These are phyloP conservation scores for Capronia americana DNA, from an alignment of 2,329 filamentous ascomycete species.

Conservation along the genomic window DNA sequence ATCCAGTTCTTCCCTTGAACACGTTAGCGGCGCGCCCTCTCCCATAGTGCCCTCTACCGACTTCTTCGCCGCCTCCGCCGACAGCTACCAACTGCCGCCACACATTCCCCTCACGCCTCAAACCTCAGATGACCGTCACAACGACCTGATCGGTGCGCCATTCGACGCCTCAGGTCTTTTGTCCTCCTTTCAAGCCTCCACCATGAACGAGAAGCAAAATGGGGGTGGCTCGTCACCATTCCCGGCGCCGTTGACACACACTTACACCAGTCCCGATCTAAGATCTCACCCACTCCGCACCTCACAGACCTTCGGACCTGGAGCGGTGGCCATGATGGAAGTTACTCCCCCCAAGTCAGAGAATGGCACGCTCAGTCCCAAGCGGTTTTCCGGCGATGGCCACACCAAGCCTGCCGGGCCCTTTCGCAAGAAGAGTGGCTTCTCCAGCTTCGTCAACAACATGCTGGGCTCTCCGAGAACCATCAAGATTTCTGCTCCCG, in stretches of 20 bases:
- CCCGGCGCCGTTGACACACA: slow-evolving; percentile 53
- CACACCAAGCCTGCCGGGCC: slow-evolving; percentile 53
- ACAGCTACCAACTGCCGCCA: slow-evolving; percentile 47
- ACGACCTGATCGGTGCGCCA: slow-evolving; percentile 53
- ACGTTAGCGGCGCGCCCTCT: slow-evolving; percentile 50
- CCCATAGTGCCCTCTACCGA: slow-evolving; percentile 46
- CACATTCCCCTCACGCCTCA: slow-evolving; percentile 43
- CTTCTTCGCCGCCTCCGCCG: slow-evolving; percentile 44
- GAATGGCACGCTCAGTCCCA: slow-evolving; percentile 68
- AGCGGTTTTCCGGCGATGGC: slow-evolving; percentile 52
- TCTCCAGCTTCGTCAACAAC: slow-evolving; percentile 86
- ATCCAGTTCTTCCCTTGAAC: slow-evolving; percentile 56
- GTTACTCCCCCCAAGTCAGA: slow-evolving; percentile 53
- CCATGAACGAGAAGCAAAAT: slow-evolving; percentile 33
- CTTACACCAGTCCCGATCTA: slow-evolving; percentile 62
- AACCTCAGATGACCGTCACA: slow-evolving; percentile 41
- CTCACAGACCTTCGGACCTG: slow-evolving; percentile 59
- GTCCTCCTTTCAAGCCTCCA: slow-evolving; percentile 35
- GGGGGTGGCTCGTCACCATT: slow-evolving; percentile 46
- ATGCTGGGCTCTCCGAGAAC: slow-evolving; percentile 84
- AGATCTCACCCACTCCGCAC: slow-evolving; percentile 66
- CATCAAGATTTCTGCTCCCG: slow-evolving; percentile 93
- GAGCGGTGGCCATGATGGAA: slow-evolving; percentile 59
- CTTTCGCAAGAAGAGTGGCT: slow-evolving; percentile 82
- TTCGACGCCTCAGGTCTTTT: slow-evolving; percentile 54